Base-by-base conservation (phyloP, 495 filamentous ascomycete genomes). In the Geoglossum glabrum region DNA sequence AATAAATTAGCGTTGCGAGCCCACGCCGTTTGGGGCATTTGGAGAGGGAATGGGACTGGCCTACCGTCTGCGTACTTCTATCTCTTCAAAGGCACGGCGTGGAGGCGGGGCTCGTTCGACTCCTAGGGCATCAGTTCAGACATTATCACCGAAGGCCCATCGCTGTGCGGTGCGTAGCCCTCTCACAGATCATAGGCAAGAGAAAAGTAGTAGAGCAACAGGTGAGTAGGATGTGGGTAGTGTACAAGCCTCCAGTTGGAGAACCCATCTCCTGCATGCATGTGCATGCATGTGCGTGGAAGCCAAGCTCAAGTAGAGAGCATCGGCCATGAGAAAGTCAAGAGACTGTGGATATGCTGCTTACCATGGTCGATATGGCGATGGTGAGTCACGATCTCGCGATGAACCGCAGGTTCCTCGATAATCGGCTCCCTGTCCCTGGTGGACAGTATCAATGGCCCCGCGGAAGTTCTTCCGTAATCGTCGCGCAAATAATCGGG, bases 331-430 rank as follows among this genome's bases (percentile, higher is more conserved):
- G 6, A 56, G 57, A 52, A 28, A 58, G 43, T 8, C 21, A 45
- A 38, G 15, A 17, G 30, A 21, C 21, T 31, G 0, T 31, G 19
- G 2, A 36, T 27, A 33, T 9, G 19, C 55, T 11, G 49, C 69
- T 68, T 74, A 84, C 87, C 89, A 70, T 95, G 87, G 66, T 95
- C 85, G 64, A 94, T 85, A 63, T 90, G 83, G 25, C 83, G 76
- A 64, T 92, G 89, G 67, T 89, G 86, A 1, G 85, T 87, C 59
- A 89, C 85, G 47, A 92, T 77, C 64, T 93, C 84, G 60, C 87
- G 79, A 64, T 85, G 81, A 61, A 90, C 84, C 4, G 79, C 77
- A 4, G 84, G 83, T 21, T 78, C 80, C 61, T 78, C 74, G 64
- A 87, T 81, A 28, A 76, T 67, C 57, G 72, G 70, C 3, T 80